Evolutionary conservation across 805 yeast species (phyloP), one percentile per base, ranked within the genome.

Genomic region (Candida chilensis): DNA sequence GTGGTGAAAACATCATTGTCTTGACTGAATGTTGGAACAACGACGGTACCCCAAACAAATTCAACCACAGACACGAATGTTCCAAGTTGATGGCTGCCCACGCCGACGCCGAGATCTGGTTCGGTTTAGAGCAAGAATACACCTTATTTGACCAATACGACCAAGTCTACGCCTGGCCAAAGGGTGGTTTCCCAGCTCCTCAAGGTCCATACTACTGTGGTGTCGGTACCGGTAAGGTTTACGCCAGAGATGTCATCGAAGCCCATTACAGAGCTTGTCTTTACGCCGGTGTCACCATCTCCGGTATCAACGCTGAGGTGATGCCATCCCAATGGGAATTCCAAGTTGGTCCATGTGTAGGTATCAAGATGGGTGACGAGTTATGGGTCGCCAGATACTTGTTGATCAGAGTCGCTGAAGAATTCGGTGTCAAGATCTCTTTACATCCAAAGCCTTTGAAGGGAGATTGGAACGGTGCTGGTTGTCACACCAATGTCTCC

Each of bases 161-260:
- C 60, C 67, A 80, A 50, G 87, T 82, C 39, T 92, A 88, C 64
- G 97, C 95, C 43, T 92, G 98, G 98, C 98, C 98, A 63, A 79
- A 84, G 71, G 96, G 96, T 49, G 98, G 97, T 40, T 92, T 74
- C 94, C 98, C 98, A 57, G 97, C 95, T 47, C 97, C 98, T 42
- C 98, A 92, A 70, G 98, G 98, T 45, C 98, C 98, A 39, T 92
- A 92, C 82, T 92, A 92, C 79, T 92, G 98, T 74, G 98, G 97
- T 78, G 98, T 92, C 43, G 98, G 98, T 67, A 74, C 96, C 50
- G 96, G 96, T 55, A 88, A 86, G 70, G 98, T 90, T 41, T 85
- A 80, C 60, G 95, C 96, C 53, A 78, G 98, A 70, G 98, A 92
- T 58, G 87, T 90, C 34, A 87, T 92, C 48, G 98, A 90, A 73